These are phyloP conservation scores for Metarhizium brunneum DNA, from an alignment of 2,329 filamentous ascomycete species.

Conservation along the genomic window DNA sequence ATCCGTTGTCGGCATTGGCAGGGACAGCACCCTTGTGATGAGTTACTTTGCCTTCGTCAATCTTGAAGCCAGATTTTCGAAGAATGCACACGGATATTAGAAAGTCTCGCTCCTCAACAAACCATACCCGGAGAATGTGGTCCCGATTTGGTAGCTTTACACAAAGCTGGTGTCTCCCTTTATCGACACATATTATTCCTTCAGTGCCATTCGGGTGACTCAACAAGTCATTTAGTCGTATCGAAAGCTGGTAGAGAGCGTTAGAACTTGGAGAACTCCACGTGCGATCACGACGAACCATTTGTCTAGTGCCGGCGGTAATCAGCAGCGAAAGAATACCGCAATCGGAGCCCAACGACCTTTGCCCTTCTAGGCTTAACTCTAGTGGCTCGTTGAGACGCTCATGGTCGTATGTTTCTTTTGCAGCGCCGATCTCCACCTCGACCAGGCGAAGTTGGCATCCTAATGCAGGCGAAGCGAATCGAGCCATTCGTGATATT, in stretches of 20 bases:
- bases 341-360: slow-evolving; percentile 1
- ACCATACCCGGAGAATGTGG: slow-evolving; percentile 17
- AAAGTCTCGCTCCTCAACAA: slow-evolving; percentile 23
- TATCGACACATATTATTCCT: slow-evolving; percentile 12
- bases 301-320: not conserved
- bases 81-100: slow-evolving; percentile 21
- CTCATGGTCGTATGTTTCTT: slow-evolving; percentile 2
- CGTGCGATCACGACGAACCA: slow-evolving; percentile 2
- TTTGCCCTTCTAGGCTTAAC: slow-evolving; percentile 4
- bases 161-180: slow-evolving; percentile 12
- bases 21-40: not conserved
- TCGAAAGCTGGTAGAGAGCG: slow-evolving; percentile 1
- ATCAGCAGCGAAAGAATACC: slow-evolving; percentile 4
- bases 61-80: slow-evolving; percentile 19
- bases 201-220: slow-evolving; percentile 1
- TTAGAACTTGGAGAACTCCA: slow-evolving; percentile 1
- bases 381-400: slow-evolving; percentile 3
- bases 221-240: slow-evolving; percentile 6
- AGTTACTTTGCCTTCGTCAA: slow-evolving; percentile 11
- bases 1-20: slow-evolving; percentile 1
- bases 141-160: slow-evolving; percentile 16
- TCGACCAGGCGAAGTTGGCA: slow-evolving; percentile 5
- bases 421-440: slow-evolving; percentile 2
- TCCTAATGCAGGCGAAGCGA: slow-evolving; percentile 6
- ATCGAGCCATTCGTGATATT: slow-evolving; percentile 1